Evolutionary conservation across 1,284 basidiomycete genomes (phyloP).

Genomic region (Puccinia hordei): DNA sequence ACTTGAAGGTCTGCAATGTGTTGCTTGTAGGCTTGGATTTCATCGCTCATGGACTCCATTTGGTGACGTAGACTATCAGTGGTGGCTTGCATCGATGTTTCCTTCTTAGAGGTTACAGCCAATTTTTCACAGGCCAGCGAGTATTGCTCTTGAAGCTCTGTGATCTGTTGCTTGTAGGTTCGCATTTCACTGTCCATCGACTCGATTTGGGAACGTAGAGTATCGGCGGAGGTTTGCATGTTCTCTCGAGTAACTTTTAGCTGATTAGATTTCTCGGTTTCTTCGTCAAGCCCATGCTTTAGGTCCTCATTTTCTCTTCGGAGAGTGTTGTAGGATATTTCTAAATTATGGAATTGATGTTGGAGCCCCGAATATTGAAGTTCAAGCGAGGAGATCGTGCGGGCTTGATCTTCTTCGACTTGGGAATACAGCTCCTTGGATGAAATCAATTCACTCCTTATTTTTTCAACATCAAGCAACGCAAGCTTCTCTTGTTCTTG

Average conservation of each 20-base stretch:
- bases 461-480: not conserved
- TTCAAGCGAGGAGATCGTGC: slow-evolving; percentile 10
- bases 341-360: slow-evolving; percentile 22
- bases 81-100: not conserved
- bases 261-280: not conserved
- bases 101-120: not conserved
- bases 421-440: not conserved
- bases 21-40: slow-evolving; percentile 3
- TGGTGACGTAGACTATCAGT: not conserved
- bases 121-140: not conserved
- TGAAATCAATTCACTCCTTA: not conserved
- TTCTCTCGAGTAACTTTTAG: not conserved
- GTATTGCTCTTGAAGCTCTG: slow-evolving; percentile 11
- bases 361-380: slow-evolving; percentile 7
- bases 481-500: slow-evolving; percentile 20
- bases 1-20: slow-evolving; percentile 13
- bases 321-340: not conserved
- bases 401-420: not conserved
- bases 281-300: not conserved
- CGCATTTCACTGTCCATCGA: slow-evolving; percentile 17
- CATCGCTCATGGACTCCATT: slow-evolving; percentile 16
- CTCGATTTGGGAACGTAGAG: slow-evolving; percentile 1
- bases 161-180: slow-evolving; percentile 2
- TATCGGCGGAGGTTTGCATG: not conserved
- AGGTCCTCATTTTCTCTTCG: not conserved